Conservation (phyloP, 73 alveolate genomes). For the Tetrahymena malaccensis region DNA sequence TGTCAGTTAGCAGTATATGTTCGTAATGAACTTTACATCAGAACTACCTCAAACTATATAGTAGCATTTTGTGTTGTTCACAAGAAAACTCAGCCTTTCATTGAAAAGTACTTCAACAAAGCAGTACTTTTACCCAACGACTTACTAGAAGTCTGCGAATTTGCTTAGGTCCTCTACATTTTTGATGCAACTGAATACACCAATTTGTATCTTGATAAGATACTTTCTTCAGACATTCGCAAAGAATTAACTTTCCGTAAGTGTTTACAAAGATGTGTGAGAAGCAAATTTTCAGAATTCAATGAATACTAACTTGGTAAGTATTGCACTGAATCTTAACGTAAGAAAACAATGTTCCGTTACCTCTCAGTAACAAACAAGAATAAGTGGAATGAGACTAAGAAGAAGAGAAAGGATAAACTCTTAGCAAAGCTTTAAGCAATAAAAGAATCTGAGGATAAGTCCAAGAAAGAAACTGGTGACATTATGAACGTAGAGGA, state of each 20-base stretch:
- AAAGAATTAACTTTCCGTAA: conserved; percentile 11
- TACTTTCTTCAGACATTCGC: neutral
- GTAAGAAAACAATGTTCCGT: conserved; percentile 4
- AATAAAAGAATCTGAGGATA: neutral
- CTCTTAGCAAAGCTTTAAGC: neutral
- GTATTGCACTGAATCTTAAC: conserved; percentile 39
- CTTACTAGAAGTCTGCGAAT: conserved; percentile 30
- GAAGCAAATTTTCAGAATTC: conserved; percentile 25
- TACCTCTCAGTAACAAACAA: neutral
- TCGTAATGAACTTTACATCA: conserved; percentile 41
- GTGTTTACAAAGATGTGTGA: conserved; percentile 29
- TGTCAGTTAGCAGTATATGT: conserved; percentile 32
- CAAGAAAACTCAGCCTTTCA: conserved; percentile 18
- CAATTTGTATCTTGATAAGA: neutral
- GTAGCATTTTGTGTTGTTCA: conserved; percentile 38
- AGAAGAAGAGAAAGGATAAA: conserved; percentile 1
- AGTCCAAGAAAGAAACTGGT: neutral
- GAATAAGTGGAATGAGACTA: neutral
- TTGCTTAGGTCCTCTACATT: neutral
- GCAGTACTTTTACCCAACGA: conserved; percentile 43
- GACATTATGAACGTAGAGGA: neutral
- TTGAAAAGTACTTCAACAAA: conserved; percentile 28
- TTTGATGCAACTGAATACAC: neutral
- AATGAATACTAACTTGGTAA: conserved; percentile 36
- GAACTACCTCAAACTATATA: conserved; percentile 45